Conservation (phyloP, 73 alveolate genomes). For the Blepharisma stoltei region DNA sequence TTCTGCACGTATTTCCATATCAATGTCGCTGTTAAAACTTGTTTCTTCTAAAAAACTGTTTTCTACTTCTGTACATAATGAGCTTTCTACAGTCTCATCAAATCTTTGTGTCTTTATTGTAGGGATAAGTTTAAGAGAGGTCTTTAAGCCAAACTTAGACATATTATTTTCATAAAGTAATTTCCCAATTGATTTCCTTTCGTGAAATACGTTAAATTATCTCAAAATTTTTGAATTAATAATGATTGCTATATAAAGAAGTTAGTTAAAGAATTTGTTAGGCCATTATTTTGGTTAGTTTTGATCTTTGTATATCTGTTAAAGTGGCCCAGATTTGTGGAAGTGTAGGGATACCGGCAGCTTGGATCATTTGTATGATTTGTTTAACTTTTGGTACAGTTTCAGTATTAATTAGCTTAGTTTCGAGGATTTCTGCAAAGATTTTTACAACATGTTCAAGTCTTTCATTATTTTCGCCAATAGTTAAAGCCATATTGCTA, state of each 20-base stretch:
- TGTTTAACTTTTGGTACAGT: constrained; percentile 27
- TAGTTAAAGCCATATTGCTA: not conserved
- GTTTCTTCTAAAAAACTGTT: constrained; percentile 24
- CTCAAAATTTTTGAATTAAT: no score
- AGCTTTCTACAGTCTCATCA: not conserved
- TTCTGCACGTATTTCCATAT: constrained; percentile 9
- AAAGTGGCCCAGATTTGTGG: not conserved
- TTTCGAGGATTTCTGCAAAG: constrained; percentile 35
- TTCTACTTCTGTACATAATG: constrained; percentile 8
- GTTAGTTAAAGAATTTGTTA: no score
- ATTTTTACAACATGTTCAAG: constrained; percentile 21
- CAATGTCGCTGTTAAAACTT: constrained; percentile 27
- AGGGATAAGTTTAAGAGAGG: no score
- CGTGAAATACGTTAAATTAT: no score
- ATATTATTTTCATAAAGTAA: no score
- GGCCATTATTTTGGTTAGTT: not conserved
- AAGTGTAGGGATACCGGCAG: not conserved
- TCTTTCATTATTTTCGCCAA: constrained; percentile 29
- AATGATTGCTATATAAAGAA: no score
- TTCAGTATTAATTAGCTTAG: not conserved
- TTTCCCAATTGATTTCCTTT: no score
- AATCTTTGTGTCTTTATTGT: no score
- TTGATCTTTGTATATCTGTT: constrained; percentile 2
- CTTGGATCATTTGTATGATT: not conserved
- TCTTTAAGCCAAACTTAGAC: no score